Evolutionary conservation across 2,329 filamentous ascomycete species (phyloP).

Genomic region (Alternaria infectoria): DNA sequence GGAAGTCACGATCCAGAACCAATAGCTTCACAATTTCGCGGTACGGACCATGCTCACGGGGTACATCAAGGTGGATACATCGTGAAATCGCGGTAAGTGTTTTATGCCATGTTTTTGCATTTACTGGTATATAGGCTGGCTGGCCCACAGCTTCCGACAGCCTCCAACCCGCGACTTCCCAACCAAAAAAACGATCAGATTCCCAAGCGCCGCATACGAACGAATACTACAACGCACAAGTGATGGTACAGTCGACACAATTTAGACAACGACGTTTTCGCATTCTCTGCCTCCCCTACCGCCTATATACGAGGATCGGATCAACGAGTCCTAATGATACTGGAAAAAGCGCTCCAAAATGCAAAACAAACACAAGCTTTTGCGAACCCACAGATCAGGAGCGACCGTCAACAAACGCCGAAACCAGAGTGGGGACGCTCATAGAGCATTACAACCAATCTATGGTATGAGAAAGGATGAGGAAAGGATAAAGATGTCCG

Average conservation of each 20-base stretch:
- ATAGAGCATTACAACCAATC: conserved; percentile 43
- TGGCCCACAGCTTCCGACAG: not conserved
- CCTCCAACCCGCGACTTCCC: not conserved
- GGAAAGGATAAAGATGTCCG: conserved; percentile 24
- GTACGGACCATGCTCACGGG: conserved; percentile 25
- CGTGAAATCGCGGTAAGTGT: conserved; percentile 5
- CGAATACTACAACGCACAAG: conserved; percentile 15
- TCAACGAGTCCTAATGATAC: conserved; percentile 26
- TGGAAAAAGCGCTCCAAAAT: conserved; percentile 40
- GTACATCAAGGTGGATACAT: conserved; percentile 9
- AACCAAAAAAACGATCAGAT: conserved; percentile 9
- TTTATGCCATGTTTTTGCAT: conserved; percentile 30
- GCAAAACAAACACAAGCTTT: conserved; percentile 41
- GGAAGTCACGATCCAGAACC: conserved; percentile 38
- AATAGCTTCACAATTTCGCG: conserved; percentile 27
- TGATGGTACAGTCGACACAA: conserved; percentile 14
- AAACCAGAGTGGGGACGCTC: conserved; percentile 39
- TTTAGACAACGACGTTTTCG: conserved; percentile 17
- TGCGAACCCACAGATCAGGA: conserved; percentile 32
- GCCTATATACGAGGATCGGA: conserved; percentile 33
- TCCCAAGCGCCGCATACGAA: conserved; percentile 2
- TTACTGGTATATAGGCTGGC: conserved; percentile 21
- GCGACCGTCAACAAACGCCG: conserved; percentile 31
- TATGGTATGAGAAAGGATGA: conserved; percentile 27
- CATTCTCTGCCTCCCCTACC: conserved; percentile 29